A percentile compares a stretch with the other conserved stretches of the same genome.
Evolutionary conservation across 169 alveolate species (phyloP).

Genomic region (Plasmodium gaboni): DNA sequence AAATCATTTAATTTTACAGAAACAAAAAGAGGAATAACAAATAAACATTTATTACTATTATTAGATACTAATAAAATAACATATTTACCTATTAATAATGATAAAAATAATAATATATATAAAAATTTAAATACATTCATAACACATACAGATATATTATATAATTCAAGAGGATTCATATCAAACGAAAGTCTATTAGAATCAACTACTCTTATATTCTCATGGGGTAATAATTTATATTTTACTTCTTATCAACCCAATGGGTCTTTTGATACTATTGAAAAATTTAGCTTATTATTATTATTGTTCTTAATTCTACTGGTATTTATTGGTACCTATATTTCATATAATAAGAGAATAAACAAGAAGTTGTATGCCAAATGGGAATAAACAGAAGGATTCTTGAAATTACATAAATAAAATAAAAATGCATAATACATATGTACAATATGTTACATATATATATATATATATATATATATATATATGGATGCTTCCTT

Average conservation of each 20-base stretch:
- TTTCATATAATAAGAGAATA: constrained; percentile 48
- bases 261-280: constrained; percentile 71
- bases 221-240: constrained; percentile 68
- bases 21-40: constrained; percentile 74
- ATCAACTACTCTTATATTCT: constrained; percentile 72
- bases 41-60: constrained; percentile 66
- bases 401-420: background rate
- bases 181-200: constrained; percentile 68
- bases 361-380: constrained; percentile 44
- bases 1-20: constrained; percentile 75
- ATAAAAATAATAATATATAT: constrained; percentile 19
- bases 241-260: constrained; percentile 73
- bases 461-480: constrained; percentile 12
- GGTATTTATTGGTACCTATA: constrained; percentile 57
- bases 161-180: constrained; percentile 65
- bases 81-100: constrained; percentile 17
- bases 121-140: constrained; percentile 53
- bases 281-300: constrained; percentile 25
- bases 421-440: background rate
- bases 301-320: constrained; percentile 43
- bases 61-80: constrained; percentile 67
- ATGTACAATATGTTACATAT: background rate
- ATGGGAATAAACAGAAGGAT: constrained; percentile 27
- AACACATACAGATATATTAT: constrained; percentile 71
- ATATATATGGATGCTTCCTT: background rate